phyloP scores from a whole-genome alignment of 805 yeast genomes.

The Tetrapisispora iriomotensis region DNA sequence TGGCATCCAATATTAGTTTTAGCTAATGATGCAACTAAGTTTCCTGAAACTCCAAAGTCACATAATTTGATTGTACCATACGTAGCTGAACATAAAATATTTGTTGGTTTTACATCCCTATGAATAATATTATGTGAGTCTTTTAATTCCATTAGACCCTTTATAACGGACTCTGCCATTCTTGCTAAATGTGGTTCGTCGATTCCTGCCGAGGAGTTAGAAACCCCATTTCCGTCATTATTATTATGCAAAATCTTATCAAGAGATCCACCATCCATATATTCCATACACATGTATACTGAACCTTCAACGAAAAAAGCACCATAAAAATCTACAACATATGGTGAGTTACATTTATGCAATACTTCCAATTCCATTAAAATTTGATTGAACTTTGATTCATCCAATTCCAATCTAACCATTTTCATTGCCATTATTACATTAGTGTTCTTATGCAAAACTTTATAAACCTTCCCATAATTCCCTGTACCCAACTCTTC shows the following conservation, averaged over 20 bases:
- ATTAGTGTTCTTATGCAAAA: slow-evolving; percentile 83
- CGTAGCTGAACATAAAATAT: slow-evolving; percentile 66
- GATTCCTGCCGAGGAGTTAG: no score
- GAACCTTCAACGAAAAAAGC: slow-evolving; percentile 97
- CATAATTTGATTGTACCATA: slow-evolving; percentile 79
- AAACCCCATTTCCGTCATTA: no score
- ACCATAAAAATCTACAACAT: slow-evolving; percentile 91
- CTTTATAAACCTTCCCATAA: slow-evolving; percentile 92
- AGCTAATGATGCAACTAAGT: slow-evolving; percentile 88
- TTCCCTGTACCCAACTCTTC: slow-evolving; percentile 93
- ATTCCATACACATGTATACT: slow-evolving; percentile 96
- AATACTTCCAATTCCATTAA: slow-evolving; percentile 91
- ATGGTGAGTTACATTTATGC: slow-evolving; percentile 86
- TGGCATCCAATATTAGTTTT: slow-evolving; percentile 96
- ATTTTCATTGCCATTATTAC: slow-evolving; percentile 96
- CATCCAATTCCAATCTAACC: slow-evolving; percentile 85
- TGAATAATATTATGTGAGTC: slow-evolving; percentile 89
- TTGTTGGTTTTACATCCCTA: slow-evolving; percentile 95
- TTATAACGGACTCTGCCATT: slow-evolving; percentile 68
- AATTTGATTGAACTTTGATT: slow-evolving; percentile 85
- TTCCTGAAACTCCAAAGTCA: slow-evolving; percentile 97
- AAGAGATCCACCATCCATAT: slow-evolving; percentile 92
- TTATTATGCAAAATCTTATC: slow-evolving; percentile 78
- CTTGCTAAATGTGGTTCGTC: slow-evolving; percentile 74
- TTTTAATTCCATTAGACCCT: slow-evolving; percentile 74